A percentile compares a stretch with the other conserved stretches of the same genome.
Evolutionary conservation across 2,329 filamentous ascomycete species (phyloP).

Genomic region (Colletotrichum coccodes): DNA sequence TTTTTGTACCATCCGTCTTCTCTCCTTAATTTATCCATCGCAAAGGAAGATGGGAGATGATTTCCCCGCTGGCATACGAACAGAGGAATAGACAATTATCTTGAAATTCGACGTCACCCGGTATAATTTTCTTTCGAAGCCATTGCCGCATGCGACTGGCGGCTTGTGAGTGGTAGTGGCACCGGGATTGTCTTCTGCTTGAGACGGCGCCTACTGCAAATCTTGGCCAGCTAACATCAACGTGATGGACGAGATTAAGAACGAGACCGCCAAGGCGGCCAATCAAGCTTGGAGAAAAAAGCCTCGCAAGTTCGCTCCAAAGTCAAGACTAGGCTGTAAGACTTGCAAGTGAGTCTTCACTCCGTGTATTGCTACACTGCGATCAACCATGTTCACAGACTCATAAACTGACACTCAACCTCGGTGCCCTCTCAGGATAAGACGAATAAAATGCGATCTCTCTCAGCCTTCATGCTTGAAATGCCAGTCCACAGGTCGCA

Average conservation of each 20-base stretch:
- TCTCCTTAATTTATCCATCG: too few relatives aligned
- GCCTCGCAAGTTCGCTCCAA: slow-evolving; percentile 49
- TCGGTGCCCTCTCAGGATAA: slow-evolving; percentile 40
- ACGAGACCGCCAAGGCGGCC: background rate
- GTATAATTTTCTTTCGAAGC: background rate
- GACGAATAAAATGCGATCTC: slow-evolving; percentile 50
- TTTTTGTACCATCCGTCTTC: too few relatives aligned
- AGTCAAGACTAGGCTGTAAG: slow-evolving; percentile 50
- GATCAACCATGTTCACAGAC: background rate
- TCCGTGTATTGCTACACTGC: background rate
- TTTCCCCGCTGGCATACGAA: background rate
- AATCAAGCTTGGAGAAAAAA: slow-evolving; percentile 37
- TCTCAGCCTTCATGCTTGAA: slow-evolving; percentile 46
- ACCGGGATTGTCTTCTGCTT: background rate
- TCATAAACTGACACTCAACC: background rate
- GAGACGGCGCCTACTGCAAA: background rate
- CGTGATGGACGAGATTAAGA: background rate
- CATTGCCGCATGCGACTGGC: background rate
- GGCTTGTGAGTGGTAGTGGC: background rate
- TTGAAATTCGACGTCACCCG: background rate
- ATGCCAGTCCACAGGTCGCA: slow-evolving; percentile 49
- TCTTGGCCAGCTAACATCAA: background rate
- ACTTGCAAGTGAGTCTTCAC: slow-evolving; percentile 50
- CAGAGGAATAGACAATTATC: background rate
- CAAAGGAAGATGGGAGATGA: too few relatives aligned